Base-by-base conservation (phyloP, 2,329 filamentous ascomycete genomes). In the Exophiala viscosa region DNA sequence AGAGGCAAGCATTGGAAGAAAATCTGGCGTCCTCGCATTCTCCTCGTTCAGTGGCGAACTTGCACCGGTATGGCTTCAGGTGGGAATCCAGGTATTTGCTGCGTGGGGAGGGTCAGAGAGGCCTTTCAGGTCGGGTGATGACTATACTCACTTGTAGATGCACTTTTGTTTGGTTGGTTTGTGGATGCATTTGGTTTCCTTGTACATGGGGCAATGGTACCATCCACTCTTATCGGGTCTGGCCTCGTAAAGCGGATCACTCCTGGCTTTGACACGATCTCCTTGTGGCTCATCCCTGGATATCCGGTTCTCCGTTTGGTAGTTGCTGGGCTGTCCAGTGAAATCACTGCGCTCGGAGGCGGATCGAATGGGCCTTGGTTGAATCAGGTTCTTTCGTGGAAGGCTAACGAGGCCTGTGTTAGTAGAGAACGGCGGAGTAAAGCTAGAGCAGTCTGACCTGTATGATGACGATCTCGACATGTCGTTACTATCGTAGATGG, bases 71-170 rank as follows among this genome's bases (percentile, higher is more conserved):
- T 13, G 92, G 92, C 81, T 95, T 96, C 67, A 96, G 73, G 74
- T 97, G 92, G 23, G 92, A 96, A 73, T 97, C 92, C 62, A 97
- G 85, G 65, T 93, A 96, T 80, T 97, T 97, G 81, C 91, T 96
- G 68, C 44, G 46, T 36, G 38, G 28, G 5, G 62, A 65, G 58
- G 65, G 40, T 48, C 55, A 68, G 53, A 61, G 51, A 35, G 40
- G 17, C 14, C 45, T 38, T 38, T 55, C 55, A 57, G 45, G 38
- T 47, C 43, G 7, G 7, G 17, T 18, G n/a, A 9, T 34, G 17
- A 43, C 48, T 45, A 17, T 18, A 75, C 89, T 82, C 86, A 95
- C 91, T 96, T 91, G 69, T 96, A 97, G 75, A 96, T 95, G 84
- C 92, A 96, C 82, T 96, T 96, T 64, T 97, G 87, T 76, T 95